Base-by-base conservation (phyloP, 352 stramenopile genomes). In the Phytophthora niederhauseri region DNA sequence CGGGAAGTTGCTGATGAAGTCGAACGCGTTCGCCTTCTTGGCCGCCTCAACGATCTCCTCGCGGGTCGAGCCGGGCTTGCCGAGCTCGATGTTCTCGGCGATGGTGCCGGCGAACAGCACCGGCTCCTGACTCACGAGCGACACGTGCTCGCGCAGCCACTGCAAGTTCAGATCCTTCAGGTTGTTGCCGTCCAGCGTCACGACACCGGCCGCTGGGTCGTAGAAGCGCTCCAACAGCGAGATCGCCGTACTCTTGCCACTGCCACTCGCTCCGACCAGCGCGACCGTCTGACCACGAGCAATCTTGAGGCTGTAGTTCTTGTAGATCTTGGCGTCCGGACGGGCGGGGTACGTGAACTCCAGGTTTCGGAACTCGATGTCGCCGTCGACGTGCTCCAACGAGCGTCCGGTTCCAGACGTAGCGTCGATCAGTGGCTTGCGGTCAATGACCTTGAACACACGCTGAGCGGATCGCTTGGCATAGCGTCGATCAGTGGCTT, bases 241-340 rank as follows among this genome's bases (percentile, higher is more conserved):
- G 17, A 79, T 79, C 22, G 72, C 72, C 9, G 72, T 79, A 54
- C 72, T 79, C 45, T 79, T 79, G 19, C 72, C 72, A 14, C 72
- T 79, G 31, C 72, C 72, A 49, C 72, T 79, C 6, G 64, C 72
- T 17, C 72, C 72, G 4, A 79, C 72, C 26, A 79, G 68, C 19
- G 72, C 72, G 11, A 79, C 72, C 43, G 72, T 79, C 36, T 79
- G 72, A n/a, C 72, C 72, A 31, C 72, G 68, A 19, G 54, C 60
- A 36, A 79, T 68, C 41, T 76, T 79, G 50, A 79, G 48, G 38
- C 41, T 66, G 45, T 79, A 79, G 4, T 79, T 79, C 61, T 71
- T 79, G 64, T 79, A 79, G 45, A 79, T 79, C 34, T 72, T 74
- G 19, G 72, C 72, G n/a, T 79, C 72, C 12, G 72, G 68, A 36